Conservation (phyloP, 192 early-diverging fungal genomes). For the Mortierella claussenii region DNA sequence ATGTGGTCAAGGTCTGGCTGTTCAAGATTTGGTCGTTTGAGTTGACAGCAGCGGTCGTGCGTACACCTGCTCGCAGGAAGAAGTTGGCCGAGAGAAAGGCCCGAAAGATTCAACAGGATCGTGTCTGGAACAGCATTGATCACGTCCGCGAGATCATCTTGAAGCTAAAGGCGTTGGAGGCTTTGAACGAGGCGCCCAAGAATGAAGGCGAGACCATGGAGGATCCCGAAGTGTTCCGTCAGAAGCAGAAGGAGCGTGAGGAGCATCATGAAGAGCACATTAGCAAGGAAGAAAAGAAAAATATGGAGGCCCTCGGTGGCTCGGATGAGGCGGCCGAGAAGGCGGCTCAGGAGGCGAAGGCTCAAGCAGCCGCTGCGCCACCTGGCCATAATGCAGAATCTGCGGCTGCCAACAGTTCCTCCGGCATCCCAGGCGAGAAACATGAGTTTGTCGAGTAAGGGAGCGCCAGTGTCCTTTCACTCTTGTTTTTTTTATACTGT, state of each 20-base stretch:
- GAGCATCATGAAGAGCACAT: too few relatives aligned
- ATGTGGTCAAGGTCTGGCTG: slow-evolving; percentile 88
- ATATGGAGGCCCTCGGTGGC: background rate
- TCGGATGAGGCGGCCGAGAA: background rate
- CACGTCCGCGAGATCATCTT: slow-evolving; percentile 54
- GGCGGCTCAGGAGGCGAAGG: background rate
- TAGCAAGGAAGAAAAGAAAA: background rate
- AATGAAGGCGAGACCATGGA: slow-evolving; percentile 16
- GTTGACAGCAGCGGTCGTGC: slow-evolving; percentile 85
- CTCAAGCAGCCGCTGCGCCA: background rate
- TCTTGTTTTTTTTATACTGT: too few relatives aligned
- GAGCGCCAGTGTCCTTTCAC: background rate
- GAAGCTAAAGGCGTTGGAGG: slow-evolving; percentile 46
- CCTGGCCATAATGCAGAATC: background rate
- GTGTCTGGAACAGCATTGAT: slow-evolving; percentile 52
- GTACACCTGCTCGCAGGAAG: slow-evolving; percentile 68
- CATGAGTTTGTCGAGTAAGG: too few relatives aligned
- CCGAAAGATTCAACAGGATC: slow-evolving; percentile 56
- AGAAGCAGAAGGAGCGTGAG: background rate
- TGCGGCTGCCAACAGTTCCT: too few relatives aligned
- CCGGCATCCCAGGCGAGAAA: too few relatives aligned
- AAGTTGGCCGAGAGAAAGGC: slow-evolving; percentile 68
- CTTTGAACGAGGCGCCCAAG: slow-evolving; percentile 26
- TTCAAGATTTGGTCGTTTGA: slow-evolving; percentile 92
- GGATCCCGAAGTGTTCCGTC: slow-evolving; percentile 8